A percentile compares a stretch with the other conserved stretches of the same genome.
These are phyloP conservation scores for Hylodesmum podocarpum DNA, from an alignment of 306 rosid genomes.

Conservation along the genomic window DNA sequence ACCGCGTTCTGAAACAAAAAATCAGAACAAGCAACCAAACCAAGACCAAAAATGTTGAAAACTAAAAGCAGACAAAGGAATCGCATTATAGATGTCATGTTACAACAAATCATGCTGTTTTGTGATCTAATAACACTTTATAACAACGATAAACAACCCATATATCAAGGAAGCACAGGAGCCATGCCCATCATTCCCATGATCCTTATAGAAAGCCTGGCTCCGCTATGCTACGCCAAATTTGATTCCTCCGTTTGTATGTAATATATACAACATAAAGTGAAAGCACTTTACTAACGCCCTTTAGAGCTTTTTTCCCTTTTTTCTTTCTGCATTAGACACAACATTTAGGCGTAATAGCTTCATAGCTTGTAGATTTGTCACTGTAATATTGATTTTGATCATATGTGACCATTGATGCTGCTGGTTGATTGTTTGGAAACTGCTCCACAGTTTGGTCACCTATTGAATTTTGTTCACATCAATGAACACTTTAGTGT, in stretches of 20 bases:
- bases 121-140: neutral
- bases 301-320: neutral
- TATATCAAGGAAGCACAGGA: too few relatives aligned
- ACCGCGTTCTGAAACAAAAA: too few relatives aligned
- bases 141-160: neutral
- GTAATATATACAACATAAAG: neutral
- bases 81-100: neutral
- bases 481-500: neutral
- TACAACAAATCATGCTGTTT: neutral
- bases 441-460: constrained; percentile 36
- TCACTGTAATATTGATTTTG: constrained; percentile 31
- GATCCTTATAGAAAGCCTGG: neutral
- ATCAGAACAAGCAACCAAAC: neutral
- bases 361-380: constrained; percentile 26
- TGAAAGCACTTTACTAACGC: neutral
- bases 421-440: constrained; percentile 17
- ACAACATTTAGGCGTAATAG: constrained; percentile 12
- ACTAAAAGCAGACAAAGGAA: neutral
- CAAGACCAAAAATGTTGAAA: neutral
- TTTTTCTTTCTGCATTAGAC: neutral
- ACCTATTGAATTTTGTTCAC: constrained; percentile 32
- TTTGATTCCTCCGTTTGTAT: neutral
- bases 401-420: constrained; percentile 23
- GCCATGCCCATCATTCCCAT: neutral
- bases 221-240: neutral